Evolutionary conservation across 257 asterid species (phyloP).

Genomic region (Penstemon eatonii): DNA sequence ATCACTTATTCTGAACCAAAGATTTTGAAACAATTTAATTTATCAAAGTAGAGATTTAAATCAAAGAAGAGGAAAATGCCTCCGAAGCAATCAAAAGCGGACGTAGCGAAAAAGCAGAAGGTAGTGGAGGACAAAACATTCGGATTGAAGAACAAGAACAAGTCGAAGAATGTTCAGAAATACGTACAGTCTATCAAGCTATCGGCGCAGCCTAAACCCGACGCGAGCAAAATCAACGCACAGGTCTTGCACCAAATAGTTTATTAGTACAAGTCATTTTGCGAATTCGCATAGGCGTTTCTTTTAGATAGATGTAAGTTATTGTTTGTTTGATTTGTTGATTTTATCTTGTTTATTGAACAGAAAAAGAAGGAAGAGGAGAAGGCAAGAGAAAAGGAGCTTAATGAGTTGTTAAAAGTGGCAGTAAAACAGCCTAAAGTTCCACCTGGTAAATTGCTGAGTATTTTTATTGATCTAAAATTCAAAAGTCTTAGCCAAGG

Average conservation of each 20-base stretch:
- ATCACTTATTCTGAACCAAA: not conserved
- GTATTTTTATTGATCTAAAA: not conserved
- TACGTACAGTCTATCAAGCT: constrained; percentile 83
- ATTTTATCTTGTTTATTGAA: constrained; percentile 16
- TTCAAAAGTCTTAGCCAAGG: too few species aligned
- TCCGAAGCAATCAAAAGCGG: constrained; percentile 85
- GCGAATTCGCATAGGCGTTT: not conserved
- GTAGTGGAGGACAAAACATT: constrained; percentile 92
- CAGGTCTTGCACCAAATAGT: constrained; percentile 47
- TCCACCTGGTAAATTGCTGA: constrained; percentile 65
- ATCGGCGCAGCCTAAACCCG: constrained; percentile 74
- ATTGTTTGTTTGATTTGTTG: not conserved
- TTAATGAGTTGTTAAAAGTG: constrained; percentile 74
- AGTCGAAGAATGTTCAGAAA: constrained; percentile 93
- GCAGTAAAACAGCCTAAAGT: constrained; percentile 96
- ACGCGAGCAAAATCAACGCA: constrained; percentile 57
- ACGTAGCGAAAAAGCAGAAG: constrained; percentile 91
- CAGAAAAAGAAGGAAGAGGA: constrained; percentile 99
- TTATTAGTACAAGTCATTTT: not conserved
- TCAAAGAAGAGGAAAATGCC: constrained; percentile 51
- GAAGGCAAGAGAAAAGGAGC: constrained; percentile 88
- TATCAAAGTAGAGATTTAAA: not conserved
- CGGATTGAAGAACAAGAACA: constrained; percentile 94
- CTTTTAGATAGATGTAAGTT: constrained; percentile 8
- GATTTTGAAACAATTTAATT: not conserved